phyloP scores from a whole-genome alignment of 1,284 basidiomycete species.

The Coniophora puteana region DNA sequence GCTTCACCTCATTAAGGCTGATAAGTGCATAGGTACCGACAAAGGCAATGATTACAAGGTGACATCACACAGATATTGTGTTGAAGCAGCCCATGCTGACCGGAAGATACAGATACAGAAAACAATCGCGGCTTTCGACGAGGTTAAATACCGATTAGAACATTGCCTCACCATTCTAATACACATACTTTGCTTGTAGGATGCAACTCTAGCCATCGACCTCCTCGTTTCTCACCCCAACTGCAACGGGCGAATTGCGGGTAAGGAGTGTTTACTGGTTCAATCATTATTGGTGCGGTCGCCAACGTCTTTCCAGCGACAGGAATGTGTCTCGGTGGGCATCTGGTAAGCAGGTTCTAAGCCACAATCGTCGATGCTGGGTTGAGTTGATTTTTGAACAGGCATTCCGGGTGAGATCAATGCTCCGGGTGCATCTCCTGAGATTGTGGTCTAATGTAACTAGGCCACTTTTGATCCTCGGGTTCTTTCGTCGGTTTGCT shows the following conservation, averaged over 20 bases:
- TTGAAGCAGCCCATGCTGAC: too few relatives aligned
- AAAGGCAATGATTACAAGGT: too few relatives aligned
- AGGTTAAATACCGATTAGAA: conserved; percentile 46
- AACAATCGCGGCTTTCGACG: conserved; percentile 78
- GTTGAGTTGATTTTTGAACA: conserved; percentile 16
- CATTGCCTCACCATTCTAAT: background rate
- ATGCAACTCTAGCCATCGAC: conserved; percentile 74
- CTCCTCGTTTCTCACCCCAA: conserved; percentile 68
- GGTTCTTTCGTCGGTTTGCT: conserved; percentile 84
- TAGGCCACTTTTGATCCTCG: conserved; percentile 85
- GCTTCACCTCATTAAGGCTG: too few relatives aligned
- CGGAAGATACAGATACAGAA: conserved; percentile 85
- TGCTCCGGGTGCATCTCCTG: background rate
- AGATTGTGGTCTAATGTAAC: conserved; percentile 4
- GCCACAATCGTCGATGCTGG: conserved; percentile 1
- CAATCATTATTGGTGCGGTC: background rate
- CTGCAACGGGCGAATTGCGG: conserved; percentile 87
- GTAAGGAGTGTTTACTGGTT: conserved; percentile 42
- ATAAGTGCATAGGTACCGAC: too few relatives aligned
- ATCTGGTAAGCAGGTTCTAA: conserved; percentile 67
- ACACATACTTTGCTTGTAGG: conserved; percentile 52
- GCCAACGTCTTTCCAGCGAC: conserved; percentile 48
- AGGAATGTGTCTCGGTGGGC: conserved; percentile 85
- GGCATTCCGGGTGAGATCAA: conserved; percentile 53
- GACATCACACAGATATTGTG: background rate